Percentiles rank a stretch among this genome's conserved stretches.
These are phyloP conservation scores for Solanum hybrid DNA, from an alignment of 305 asterid species.

Conservation along the genomic window DNA sequence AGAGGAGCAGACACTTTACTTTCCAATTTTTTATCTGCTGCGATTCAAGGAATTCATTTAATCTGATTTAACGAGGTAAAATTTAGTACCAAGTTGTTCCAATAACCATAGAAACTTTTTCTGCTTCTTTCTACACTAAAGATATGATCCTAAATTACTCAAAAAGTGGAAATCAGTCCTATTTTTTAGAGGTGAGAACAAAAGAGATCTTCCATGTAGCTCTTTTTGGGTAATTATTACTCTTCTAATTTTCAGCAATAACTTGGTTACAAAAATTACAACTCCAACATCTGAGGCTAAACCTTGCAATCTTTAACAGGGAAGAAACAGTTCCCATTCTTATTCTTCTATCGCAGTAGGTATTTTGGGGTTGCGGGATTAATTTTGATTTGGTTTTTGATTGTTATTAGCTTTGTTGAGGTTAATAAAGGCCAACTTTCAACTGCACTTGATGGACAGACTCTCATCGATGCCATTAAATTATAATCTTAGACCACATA, in stretches of 20 bases:
- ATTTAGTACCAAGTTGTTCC: background rate
- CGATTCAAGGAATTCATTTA: background rate
- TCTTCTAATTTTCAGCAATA: background rate
- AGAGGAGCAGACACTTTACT: background rate
- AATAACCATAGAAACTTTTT: background rate
- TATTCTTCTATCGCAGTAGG: background rate
- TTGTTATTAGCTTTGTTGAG: no score
- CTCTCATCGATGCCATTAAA: no score
- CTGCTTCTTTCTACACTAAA: background rate
- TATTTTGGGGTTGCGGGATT: no score
- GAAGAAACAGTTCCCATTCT: background rate
- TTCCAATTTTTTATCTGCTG: background rate
- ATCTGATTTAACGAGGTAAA: background rate
- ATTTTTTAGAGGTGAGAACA: background rate
- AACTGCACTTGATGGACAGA: no score
- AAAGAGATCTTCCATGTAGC: background rate
- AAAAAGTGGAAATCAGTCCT: background rate
- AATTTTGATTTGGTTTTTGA: no score
- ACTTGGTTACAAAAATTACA: background rate
- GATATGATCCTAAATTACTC: background rate
- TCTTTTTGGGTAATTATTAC: background rate
- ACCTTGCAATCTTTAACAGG: background rate
- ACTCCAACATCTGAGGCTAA: background rate
- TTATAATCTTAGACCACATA: no score
- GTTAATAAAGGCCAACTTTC: no score